These are phyloP conservation scores for Tripidium arundinaceum DNA, from an alignment of 202 grass and related monocot genomes.

Conservation along the genomic window DNA sequence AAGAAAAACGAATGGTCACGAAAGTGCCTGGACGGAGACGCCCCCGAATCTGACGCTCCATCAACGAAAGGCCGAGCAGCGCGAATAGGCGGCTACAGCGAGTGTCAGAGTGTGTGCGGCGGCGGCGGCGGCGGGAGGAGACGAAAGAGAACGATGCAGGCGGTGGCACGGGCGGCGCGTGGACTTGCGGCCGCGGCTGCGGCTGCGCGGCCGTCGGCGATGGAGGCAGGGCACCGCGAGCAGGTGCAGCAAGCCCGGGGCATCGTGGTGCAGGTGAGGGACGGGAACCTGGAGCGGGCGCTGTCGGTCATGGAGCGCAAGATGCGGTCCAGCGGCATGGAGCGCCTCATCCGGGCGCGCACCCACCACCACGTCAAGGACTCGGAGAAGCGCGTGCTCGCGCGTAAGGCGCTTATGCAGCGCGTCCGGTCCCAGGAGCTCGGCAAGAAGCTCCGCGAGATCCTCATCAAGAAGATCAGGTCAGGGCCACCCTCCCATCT, in stretches of 20 bases:
- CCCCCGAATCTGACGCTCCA: constrained; percentile 1
- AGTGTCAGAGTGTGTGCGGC: neutral
- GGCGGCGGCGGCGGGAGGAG: constrained; percentile 8
- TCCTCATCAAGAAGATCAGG: constrained; percentile 94
- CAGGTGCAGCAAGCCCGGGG: constrained; percentile 47
- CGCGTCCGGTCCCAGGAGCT: constrained; percentile 74
- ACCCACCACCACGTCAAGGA: constrained; percentile 74
- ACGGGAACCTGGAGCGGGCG: constrained; percentile 79
- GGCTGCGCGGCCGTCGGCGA: neutral
- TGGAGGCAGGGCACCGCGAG: neutral
- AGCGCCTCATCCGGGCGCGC: constrained; percentile 57
- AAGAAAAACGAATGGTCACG: neutral
- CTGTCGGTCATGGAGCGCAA: constrained; percentile 63
- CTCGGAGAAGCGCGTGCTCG: constrained; percentile 85
- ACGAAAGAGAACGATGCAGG: constrained; percentile 36
- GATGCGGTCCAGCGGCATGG: constrained; percentile 77
- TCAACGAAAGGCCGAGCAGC: no score
- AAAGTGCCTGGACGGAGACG: neutral
- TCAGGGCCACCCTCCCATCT: constrained; percentile 6
- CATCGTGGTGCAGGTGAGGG: constrained; percentile 64
- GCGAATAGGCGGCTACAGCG: no score
- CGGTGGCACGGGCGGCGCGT: constrained; percentile 20
- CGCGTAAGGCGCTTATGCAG: constrained; percentile 73
- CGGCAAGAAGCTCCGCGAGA: constrained; percentile 66
- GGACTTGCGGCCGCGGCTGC: constrained; percentile 9